Percentiles rank a stretch among this genome's conserved stretches.
Evolutionary conservation across 805 yeast genomes (phyloP).

Genomic region (Candida loeiensis): DNA sequence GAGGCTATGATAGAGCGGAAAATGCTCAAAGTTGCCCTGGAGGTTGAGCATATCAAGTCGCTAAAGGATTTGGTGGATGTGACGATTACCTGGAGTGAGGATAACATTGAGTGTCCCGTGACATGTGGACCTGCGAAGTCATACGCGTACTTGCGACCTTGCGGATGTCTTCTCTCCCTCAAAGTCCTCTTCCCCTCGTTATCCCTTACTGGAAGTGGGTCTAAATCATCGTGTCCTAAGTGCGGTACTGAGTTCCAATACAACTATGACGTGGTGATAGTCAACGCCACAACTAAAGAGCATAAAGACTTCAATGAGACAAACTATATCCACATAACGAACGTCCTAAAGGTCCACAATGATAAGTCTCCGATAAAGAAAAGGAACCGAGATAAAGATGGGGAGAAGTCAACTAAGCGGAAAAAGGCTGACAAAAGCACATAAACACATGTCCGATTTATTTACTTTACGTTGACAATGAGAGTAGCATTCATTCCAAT

Average conservation of each 20-base stretch:
- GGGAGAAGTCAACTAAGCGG: neutral
- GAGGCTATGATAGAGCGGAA: conserved; percentile 47
- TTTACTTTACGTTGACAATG: neutral
- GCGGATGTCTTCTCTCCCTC: conserved; percentile 38
- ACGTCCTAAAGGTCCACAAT: neutral
- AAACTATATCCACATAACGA: neutral
- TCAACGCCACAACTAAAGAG: conserved; percentile 21
- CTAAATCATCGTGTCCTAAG: conserved; percentile 27
- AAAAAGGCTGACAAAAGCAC: neutral
- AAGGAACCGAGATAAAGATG: neutral
- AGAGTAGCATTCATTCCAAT: neutral
- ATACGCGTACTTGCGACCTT: conserved; percentile 31
- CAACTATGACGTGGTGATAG: conserved; percentile 29
- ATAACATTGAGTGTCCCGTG: conserved; percentile 30
- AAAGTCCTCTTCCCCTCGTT: conserved; percentile 12
- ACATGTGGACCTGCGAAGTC: conserved; percentile 6
- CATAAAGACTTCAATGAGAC: conserved; percentile 2
- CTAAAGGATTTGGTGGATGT: conserved; percentile 27
- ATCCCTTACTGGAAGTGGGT: neutral
- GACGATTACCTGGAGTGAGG: conserved; percentile 19
- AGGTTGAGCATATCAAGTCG: conserved; percentile 18
- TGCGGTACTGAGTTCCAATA: conserved; percentile 24
- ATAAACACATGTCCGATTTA: neutral
- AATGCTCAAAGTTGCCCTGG: neutral
- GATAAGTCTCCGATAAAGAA: conserved; percentile 1